These are phyloP conservation scores for Colletotrichum cereale DNA, from an alignment of 2,329 filamentous ascomycete species.

Conservation along the genomic window DNA sequence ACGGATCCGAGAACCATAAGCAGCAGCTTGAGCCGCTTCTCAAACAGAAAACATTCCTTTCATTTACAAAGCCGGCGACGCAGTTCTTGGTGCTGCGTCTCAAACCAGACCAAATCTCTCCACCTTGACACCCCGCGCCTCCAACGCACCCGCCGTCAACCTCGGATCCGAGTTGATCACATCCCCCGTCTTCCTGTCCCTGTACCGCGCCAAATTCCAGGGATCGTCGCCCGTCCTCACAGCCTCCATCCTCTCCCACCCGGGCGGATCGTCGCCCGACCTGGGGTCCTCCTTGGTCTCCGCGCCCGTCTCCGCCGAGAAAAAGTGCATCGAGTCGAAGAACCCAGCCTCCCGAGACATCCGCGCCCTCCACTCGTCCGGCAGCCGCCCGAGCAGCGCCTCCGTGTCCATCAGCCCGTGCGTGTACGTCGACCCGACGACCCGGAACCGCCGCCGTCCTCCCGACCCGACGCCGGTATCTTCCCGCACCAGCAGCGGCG, in stretches of 20 bases:
- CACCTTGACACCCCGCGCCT: background rate
- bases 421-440: conserved; percentile 22
- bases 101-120: background rate
- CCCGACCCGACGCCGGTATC: background rate
- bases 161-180: background rate
- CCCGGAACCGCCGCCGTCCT: background rate
- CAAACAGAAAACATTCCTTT: background rate
- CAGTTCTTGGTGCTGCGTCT: background rate
- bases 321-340: conserved; percentile 13
- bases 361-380: conserved; percentile 1
- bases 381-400: conserved; percentile 19
- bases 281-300: background rate
- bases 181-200: background rate
- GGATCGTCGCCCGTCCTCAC: background rate
- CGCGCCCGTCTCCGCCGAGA: background rate
- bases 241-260: conserved; percentile 1
- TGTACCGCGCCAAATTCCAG: background rate
- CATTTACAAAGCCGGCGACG: background rate
- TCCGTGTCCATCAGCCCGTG: conserved; percentile 26
- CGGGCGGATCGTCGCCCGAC: background rate
- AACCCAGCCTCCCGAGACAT: background rate
- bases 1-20: background rate
- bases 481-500: background rate
- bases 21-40: too few relatives aligned
- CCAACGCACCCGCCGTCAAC: background rate